Percentiles rank a stretch among this genome's conserved stretches.
Conservation (phyloP, 2,329 filamentous ascomycete species). For the Aureobasidium sp. region DNA sequence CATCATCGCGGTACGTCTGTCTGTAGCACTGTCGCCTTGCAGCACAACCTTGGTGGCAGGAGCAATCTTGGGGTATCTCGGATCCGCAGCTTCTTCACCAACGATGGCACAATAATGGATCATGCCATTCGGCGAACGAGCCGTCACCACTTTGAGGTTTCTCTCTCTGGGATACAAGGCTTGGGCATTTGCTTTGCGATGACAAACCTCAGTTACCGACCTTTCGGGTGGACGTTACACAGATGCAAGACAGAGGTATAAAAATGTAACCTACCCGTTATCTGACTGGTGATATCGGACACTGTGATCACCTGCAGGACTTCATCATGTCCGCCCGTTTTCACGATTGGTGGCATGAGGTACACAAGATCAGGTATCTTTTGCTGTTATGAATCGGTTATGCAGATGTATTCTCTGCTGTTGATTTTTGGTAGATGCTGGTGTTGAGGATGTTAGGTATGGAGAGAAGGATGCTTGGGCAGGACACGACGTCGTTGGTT, state of each 20-base stretch:
- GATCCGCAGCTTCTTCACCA: slow-evolving; percentile 16
- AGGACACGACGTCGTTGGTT: not conserved
- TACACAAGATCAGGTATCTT: too few relatives aligned
- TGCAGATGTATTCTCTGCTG: not conserved
- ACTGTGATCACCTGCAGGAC: slow-evolving; percentile 7
- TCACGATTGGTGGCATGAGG: not conserved
- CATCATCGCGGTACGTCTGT: slow-evolving; percentile 20
- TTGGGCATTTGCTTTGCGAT: slow-evolving; percentile 21
- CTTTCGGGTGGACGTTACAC: not conserved
- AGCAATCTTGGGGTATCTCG: slow-evolving; percentile 18
- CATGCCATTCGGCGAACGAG: slow-evolving; percentile 17
- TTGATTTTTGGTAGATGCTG: not conserved
- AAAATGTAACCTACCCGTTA: slow-evolving; percentile 17
- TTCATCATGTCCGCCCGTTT: not conserved
- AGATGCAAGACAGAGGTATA: not conserved
- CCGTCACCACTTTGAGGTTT: slow-evolving; percentile 21
- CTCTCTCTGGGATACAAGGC: slow-evolving; percentile 21
- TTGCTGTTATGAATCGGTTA: not conserved
- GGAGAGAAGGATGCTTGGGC: not conserved
- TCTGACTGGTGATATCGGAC: slow-evolving; percentile 17
- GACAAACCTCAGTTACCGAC: not conserved
- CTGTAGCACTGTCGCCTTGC: slow-evolving; percentile 19
- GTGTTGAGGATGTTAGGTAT: not conserved
- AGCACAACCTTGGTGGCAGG: slow-evolving; percentile 21
- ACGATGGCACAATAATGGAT: slow-evolving; percentile 19